These are phyloP conservation scores for Lactarius indigo DNA, from an alignment of 768 basidiomycete species.

Conservation along the genomic window DNA sequence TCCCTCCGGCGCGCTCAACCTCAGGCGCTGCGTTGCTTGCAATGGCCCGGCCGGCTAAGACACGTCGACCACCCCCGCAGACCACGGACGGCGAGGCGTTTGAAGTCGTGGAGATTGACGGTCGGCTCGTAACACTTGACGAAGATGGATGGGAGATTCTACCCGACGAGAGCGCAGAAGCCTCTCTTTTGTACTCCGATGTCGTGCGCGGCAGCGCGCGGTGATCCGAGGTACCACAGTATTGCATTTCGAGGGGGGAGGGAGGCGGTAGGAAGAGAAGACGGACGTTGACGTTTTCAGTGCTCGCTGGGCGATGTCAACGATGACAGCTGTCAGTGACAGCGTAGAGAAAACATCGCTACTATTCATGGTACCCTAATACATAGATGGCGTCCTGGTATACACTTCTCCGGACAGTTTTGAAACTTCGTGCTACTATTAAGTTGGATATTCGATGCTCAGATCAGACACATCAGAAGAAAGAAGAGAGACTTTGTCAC, in stretches of 20 bases:
- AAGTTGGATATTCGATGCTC: background rate
- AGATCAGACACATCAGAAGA: background rate
- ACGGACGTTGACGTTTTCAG: background rate
- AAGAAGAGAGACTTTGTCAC: background rate
- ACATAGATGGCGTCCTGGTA: constrained; percentile 15
- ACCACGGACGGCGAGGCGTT: constrained; percentile 20
- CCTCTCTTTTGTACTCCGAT: constrained; percentile 15
- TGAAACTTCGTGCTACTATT: background rate
- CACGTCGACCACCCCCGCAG: background rate
- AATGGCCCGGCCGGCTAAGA: constrained; percentile 18
- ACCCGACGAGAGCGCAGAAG: constrained; percentile 11
- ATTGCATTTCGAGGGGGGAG: background rate
- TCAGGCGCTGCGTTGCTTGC: constrained; percentile 17
- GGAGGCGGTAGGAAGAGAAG: background rate
- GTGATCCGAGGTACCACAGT: background rate
- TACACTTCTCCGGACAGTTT: background rate
- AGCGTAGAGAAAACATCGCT: constrained; percentile 17
- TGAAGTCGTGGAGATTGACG: constrained; percentile 20
- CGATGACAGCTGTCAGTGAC: constrained; percentile 8
- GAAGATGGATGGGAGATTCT: constrained; percentile 23
- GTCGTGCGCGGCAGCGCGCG: constrained; percentile 10
- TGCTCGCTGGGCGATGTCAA: constrained; percentile 17
- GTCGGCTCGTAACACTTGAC: constrained; percentile 18
- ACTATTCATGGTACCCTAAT: constrained; percentile 21
- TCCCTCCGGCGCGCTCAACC: background rate